Base-by-base conservation (phyloP, 139 green algal species). In the Penium margaritaceum region DNA sequence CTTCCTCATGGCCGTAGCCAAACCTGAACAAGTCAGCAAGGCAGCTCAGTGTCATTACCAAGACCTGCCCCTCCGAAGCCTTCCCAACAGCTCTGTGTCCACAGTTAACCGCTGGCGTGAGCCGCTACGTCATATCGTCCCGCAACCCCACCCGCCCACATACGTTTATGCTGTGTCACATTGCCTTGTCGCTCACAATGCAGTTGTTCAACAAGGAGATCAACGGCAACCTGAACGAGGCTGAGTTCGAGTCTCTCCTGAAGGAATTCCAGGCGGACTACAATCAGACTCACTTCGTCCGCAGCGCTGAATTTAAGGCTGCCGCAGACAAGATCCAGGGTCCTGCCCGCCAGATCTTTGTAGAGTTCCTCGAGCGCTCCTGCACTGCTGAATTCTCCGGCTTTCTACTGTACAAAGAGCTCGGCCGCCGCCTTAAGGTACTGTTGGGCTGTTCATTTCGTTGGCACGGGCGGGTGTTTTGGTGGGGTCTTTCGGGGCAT, bases 341-440 rank as follows among this genome's bases (percentile, higher is more conserved):
- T 36, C 73, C 85, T n/a, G 84, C 86, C 0, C 83, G 93, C 70
- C 93, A 95, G 74, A 98, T 98, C 81, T 97, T 98, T 78, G 89
- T 97, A 27, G 92, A 97, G 88, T 99, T 99, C 84, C 83, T 99
- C 75, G 94, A 99, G 88, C 89, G 94, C 46, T 96, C 89, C 9
- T 99, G 94, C 89, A 99, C 94, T 27, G 94, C 94, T 1, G 94
- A 99, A 86, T 99, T 99, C 83, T 92, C 84, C 33, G 94, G 94
- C 67, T 99, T 99, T 86, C 81, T 99, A 61, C 87, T 99, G 21
- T 99, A 99, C 89, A 99, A 99, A 86, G 94, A 99, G 88, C 87
- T 99, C 62, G 94, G 94, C 12, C 83, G 94, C 17, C 89, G 94
- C 63, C 84, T 99, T 33, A 96, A 97, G 68, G 68, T 76, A 74